phyloP scores from a whole-genome alignment of 1,284 basidiomycete species.

The Sporisorium scitamineum region DNA sequence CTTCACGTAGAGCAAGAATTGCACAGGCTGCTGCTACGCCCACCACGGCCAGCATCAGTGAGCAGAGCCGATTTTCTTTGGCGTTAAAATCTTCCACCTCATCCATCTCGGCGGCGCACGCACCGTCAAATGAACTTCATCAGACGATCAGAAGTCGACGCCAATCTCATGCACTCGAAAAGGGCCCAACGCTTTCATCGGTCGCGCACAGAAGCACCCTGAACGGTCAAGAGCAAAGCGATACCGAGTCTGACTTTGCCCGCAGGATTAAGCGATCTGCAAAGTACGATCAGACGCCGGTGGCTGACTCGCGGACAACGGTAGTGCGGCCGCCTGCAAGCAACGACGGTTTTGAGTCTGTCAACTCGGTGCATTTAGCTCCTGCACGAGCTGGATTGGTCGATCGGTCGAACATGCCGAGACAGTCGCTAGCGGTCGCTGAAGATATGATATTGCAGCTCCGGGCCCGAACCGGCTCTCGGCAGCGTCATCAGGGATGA shows the following conservation, averaged over 20 bases:
- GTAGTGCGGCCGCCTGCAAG: slow-evolving; percentile 1
- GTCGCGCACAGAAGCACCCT: not conserved
- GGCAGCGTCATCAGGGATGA: slow-evolving; percentile 6
- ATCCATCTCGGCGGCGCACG: slow-evolving; percentile 12
- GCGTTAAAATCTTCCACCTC: slow-evolving; percentile 29
- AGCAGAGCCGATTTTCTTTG: slow-evolving; percentile 28
- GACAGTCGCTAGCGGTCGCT: slow-evolving; percentile 21
- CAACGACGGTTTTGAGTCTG: slow-evolving; percentile 16
- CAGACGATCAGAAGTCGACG: not conserved
- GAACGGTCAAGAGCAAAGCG: slow-evolving; percentile 6
- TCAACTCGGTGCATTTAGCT: slow-evolving; percentile 17
- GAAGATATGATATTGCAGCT: slow-evolving; percentile 31
- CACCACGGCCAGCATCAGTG: slow-evolving; percentile 22
- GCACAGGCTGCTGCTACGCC: not conserved
- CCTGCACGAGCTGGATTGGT: not conserved
- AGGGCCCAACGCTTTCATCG: slow-evolving; percentile 21
- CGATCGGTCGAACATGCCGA: not conserved
- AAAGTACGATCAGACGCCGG: slow-evolving; percentile 16
- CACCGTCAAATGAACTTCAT: not conserved
- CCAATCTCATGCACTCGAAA: not conserved
- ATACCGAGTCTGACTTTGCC: slow-evolving; percentile 10
- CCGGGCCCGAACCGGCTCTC: slow-evolving; percentile 2
- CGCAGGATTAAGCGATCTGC: slow-evolving; percentile 22
- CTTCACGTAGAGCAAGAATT: not conserved
- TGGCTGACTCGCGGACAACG: not conserved